phyloP scores from a whole-genome alignment of 345 rosid genomes.

The Schrenkiella parvula region DNA sequence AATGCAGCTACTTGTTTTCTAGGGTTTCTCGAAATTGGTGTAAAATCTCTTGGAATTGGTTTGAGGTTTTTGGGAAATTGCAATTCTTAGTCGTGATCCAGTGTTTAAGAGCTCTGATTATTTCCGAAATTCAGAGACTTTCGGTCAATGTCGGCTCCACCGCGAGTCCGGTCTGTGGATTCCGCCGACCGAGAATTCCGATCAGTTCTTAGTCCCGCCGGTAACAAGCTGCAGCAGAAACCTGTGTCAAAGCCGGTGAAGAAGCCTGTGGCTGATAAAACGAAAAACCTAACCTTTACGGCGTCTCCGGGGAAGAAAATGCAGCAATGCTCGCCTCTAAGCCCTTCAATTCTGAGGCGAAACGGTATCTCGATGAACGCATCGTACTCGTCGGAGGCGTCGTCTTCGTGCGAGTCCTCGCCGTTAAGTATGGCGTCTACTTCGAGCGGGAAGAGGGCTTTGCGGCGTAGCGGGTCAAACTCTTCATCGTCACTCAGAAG shows the following conservation, averaged over 20 bases:
- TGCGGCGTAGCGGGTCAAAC: constrained; percentile 29
- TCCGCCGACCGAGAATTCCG: constrained; percentile 67
- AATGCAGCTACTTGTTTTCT: constrained; percentile 21
- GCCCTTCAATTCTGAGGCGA: constrained; percentile 38
- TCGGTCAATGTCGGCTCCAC: constrained; percentile 29
- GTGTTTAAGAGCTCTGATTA: background rate
- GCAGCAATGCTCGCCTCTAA: constrained; percentile 28
- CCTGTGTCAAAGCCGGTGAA: constrained; percentile 55
- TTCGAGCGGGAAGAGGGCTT: constrained; percentile 47
- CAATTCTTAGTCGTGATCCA: background rate
- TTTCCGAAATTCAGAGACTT: background rate
- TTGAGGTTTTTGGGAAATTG: background rate
- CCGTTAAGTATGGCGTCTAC: constrained; percentile 51
- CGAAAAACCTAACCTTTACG: constrained; percentile 15
- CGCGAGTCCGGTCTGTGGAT: constrained; percentile 16
- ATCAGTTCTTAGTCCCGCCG: constrained; percentile 65
- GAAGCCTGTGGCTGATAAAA: constrained; percentile 42
- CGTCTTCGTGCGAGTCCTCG: constrained; percentile 61
- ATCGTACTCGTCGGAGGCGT: constrained; percentile 80
- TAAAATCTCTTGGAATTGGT: constrained; percentile 14
- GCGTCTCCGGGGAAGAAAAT: constrained; percentile 5
- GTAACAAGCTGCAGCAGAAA: constrained; percentile 58
- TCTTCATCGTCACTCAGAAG: constrained; percentile 32
- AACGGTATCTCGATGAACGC: constrained; percentile 46
- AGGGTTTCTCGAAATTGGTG: background rate